A percentile compares a stretch with the other conserved stretches of the same genome.
phyloP scores from a whole-genome alignment of 2,329 filamentous ascomycete species.

The Talaromyces sp. region DNA sequence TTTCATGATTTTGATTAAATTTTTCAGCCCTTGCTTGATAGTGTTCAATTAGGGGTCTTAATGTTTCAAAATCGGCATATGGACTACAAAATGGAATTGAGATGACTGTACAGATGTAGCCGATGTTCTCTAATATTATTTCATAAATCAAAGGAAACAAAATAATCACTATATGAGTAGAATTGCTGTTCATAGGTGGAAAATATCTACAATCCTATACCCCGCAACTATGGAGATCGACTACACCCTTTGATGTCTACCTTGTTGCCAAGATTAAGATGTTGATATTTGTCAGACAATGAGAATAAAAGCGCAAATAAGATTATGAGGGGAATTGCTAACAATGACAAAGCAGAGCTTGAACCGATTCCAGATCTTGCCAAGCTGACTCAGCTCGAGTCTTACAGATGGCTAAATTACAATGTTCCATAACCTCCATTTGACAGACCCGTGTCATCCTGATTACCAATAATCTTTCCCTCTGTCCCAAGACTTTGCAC shows the following conservation, averaged over 20 bases:
- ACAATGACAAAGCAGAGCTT: not conserved
- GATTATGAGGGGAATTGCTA: not conserved
- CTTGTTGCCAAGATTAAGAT: not conserved
- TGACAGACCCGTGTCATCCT: constrained; percentile 8
- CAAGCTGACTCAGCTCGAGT: not conserved
- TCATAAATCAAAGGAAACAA: not conserved
- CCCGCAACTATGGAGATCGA: not conserved
- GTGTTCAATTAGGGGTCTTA: not conserved
- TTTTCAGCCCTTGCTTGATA: not conserved
- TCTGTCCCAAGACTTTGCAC: not conserved
- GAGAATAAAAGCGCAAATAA: not conserved
- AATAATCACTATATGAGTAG: not conserved
- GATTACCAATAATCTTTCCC: not conserved
- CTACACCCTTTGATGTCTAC: not conserved
- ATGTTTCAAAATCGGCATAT: not conserved
- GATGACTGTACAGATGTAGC: not conserved
- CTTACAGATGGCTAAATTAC: not conserved
- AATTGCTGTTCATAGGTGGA: not conserved
- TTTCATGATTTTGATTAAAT: not conserved
- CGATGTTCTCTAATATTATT: not conserved
- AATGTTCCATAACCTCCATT: constrained; percentile 7
- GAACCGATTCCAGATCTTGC: not conserved
- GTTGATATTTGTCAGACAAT: not conserved
- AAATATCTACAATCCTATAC: not conserved
- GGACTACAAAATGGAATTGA: not conserved